Conservation (phyloP, 2,329 filamentous ascomycete species). For the Penicillium psychrosexuale region DNA sequence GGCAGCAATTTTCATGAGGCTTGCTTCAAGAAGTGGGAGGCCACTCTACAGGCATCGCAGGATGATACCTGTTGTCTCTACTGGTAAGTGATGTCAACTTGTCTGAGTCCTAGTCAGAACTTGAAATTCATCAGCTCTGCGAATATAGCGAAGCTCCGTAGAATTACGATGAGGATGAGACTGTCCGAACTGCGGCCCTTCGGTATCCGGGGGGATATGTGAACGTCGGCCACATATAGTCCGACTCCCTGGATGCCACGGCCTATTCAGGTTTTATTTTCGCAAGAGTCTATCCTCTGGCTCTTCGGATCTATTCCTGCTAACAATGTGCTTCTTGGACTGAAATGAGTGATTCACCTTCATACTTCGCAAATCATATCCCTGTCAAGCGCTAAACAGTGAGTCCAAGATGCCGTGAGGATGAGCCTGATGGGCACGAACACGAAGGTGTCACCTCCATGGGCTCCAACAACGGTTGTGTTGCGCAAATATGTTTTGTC, state of each 20-base stretch:
- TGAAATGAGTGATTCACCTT: neutral
- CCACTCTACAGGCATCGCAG: conserved; percentile 30
- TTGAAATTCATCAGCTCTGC: neutral
- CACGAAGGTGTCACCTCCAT: neutral
- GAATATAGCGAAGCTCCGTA: conserved; percentile 30
- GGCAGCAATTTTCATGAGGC: conserved; percentile 61
- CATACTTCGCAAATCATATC: too few species aligned
- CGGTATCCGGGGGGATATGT: conserved; percentile 42
- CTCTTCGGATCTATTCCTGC: neutral
- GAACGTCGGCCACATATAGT: conserved; percentile 44
- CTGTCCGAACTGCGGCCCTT: conserved; percentile 10
- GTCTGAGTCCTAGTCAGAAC: neutral
- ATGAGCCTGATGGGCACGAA: neutral
- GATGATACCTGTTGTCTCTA: conserved; percentile 42
- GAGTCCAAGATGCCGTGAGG: too few species aligned
- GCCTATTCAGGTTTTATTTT: conserved; percentile 30
- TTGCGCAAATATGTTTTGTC: neutral
- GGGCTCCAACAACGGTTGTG: neutral
- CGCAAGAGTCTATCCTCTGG: too few species aligned
- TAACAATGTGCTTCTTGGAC: neutral
- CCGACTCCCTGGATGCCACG: conserved; percentile 33
- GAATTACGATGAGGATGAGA: neutral
- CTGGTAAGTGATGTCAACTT: conserved; percentile 36
- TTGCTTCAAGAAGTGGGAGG: conserved; percentile 56
- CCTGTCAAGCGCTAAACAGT: too few species aligned